Conservation (phyloP, 371 early-diverging fungal species). For the Gilbertella persicaria region DNA sequence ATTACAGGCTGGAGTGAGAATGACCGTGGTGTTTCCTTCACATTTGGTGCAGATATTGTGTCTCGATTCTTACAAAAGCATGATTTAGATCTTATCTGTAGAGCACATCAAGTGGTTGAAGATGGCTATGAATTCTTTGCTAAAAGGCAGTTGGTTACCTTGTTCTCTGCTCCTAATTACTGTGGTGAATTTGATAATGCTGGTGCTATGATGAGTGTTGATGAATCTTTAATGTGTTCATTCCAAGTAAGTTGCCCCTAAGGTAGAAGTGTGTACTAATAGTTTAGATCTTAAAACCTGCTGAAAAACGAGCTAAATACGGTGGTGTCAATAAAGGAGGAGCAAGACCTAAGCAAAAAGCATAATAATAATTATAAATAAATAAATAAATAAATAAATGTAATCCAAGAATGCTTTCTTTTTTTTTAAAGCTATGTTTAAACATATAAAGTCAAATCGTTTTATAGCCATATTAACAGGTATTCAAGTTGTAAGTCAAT, state of each 20-base stretch:
- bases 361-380: not conserved
- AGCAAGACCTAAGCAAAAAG: conserved; percentile 14
- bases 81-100: conserved; percentile 92
- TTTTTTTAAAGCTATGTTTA: too few relatives aligned
- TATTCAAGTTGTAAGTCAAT: conserved; percentile 3
- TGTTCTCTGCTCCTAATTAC: conserved; percentile 98
- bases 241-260: conserved; percentile 64
- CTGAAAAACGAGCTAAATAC: conserved; percentile 37
- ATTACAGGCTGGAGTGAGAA: conserved; percentile 94
- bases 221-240: conserved; percentile 90
- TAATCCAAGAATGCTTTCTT: too few relatives aligned
- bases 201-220: conserved; percentile 96
- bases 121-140: conserved; percentile 99
- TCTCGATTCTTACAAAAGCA: conserved; percentile 85
- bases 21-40: conserved; percentile 95
- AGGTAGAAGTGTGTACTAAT: too few relatives aligned
- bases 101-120: conserved; percentile 99
- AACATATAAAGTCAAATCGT: not conserved
- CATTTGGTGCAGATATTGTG: conserved; percentile 91
- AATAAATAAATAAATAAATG: too few relatives aligned
- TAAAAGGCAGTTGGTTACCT: conserved; percentile 90
- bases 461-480: not conserved
- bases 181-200: conserved; percentile 99
- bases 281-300: conserved; percentile 41
- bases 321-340: conserved; percentile 14